Evolutionary conservation across 305 asterid species (phyloP), one percentile per base, ranked within the genome.

Genomic region (Striga hermonthica): DNA sequence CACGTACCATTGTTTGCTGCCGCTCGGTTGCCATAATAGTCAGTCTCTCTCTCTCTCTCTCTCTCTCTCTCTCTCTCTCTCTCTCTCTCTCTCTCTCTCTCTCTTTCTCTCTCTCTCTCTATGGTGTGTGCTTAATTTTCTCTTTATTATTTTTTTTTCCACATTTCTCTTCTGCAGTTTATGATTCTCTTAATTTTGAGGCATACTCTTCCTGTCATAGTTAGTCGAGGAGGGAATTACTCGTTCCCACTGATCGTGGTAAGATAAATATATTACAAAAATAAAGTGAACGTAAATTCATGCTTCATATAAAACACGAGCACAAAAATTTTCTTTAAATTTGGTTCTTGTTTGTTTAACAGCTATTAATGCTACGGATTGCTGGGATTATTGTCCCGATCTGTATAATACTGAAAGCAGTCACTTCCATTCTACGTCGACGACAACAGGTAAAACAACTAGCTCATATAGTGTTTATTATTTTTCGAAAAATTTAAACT

Each of bases 181-280:
- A 85, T 88, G 95, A 48, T 88, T 77, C 95, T 94, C 71, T 78
- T 94, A 14, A 81, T 90, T 6, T 73, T 88, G 73, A 81, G 95
- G 73, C 97, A 94, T 60, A 84, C 93, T 50, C 93, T 93, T 62
- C 99, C 97, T 0, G 49, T 86, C 74, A 73, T 90, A 41, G 85
- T 80, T 15, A 82, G 72, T 71, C 92, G 81, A 78, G 85, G 82
- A 3, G 93, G 81, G 78, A 79, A 78, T 60, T 79, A 83, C 70
- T 80, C 99, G 7, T 69, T 88, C 71, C 87, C 95, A 9, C 56
- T 94, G 68, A 64, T 86, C 70, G 78, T 86, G 91, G 99, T 94
- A 82, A 85, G 76, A 37, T 67, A 57, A 8, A 35, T 54, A 55
- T 41, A 13, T 43, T 14, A 39, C 34, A 31, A 9, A 49, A 69